Conservation (phyloP, 2,329 filamentous ascomycete species). For the Torrubiella hemipterigena region DNA sequence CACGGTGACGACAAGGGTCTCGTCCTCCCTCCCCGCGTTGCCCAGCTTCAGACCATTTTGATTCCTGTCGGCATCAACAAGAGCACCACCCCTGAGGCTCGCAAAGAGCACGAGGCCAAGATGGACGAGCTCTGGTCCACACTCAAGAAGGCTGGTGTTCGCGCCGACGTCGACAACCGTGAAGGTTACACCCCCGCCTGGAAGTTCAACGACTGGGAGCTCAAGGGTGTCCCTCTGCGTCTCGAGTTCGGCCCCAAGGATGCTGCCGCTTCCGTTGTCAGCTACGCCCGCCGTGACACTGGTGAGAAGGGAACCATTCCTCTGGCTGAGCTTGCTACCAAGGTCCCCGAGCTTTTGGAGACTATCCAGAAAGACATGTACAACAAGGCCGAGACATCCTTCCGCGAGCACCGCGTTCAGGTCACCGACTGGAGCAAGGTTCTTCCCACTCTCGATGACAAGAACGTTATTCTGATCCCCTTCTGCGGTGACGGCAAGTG, state of each 20-base stretch:
- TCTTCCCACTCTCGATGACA: conserved; percentile 75
- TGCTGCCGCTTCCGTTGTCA: conserved; percentile 72
- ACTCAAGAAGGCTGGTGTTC: conserved; percentile 62
- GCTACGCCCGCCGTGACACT: conserved; percentile 77
- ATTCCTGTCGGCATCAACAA: conserved; percentile 90
- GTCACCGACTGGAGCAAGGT: conserved; percentile 87
- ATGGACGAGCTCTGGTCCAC: conserved; percentile 58
- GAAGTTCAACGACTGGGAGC: conserved; percentile 99
- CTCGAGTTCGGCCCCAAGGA: conserved; percentile 96
- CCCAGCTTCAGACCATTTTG: conserved; percentile 74
- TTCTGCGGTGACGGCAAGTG: conserved; percentile 74
- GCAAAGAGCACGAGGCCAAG: conserved; percentile 62
- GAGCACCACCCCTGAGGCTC: conserved; percentile 71
- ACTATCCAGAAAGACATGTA: conserved; percentile 80
- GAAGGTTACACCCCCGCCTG: conserved; percentile 90
- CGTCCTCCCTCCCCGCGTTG: conserved; percentile 81
- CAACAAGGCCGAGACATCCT: conserved; percentile 63
- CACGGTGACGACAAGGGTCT: conserved; percentile 94
- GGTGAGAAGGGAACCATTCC: conserved; percentile 72
- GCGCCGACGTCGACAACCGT: conserved; percentile 70
- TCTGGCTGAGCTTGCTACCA: conserved; percentile 59
- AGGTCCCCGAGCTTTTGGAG: conserved; percentile 72
- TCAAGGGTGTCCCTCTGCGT: conserved; percentile 87
- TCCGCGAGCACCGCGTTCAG: conserved; percentile 67
- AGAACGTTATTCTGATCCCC: conserved; percentile 87